These are phyloP conservation scores for Brassica incana DNA, from an alignment of 345 rosid genomes.

Conservation along the genomic window DNA sequence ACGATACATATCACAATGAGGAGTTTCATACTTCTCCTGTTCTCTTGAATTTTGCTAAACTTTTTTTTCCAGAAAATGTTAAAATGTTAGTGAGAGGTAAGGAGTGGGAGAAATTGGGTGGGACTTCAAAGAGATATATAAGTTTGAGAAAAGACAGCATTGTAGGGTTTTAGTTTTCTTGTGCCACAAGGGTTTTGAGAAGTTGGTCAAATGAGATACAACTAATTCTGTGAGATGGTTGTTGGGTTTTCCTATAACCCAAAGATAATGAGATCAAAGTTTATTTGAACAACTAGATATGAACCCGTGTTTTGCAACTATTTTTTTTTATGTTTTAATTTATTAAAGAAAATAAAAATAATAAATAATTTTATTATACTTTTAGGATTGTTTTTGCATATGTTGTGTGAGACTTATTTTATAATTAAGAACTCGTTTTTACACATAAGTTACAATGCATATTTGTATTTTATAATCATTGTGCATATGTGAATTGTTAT, in stretches of 20 bases:
- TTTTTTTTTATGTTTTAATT: no score
- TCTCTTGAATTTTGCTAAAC: slow-evolving; percentile 6
- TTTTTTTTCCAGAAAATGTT: neutral
- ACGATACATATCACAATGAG: slow-evolving; percentile 36
- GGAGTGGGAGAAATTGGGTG: slow-evolving; percentile 20
- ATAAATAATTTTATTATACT: no score
- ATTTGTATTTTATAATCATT: no score
- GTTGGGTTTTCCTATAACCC: slow-evolving; percentile 37
- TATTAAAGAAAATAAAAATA: no score
- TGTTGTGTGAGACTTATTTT: neutral
- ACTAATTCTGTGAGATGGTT: slow-evolving; percentile 40
- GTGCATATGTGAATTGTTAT: neutral
- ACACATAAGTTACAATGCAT: neutral
- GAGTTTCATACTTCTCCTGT: slow-evolving; percentile 22
- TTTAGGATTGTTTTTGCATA: neutral
- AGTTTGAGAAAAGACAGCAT: slow-evolving; percentile 9
- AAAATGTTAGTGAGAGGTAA: slow-evolving; percentile 6
- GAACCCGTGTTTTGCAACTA: no score
- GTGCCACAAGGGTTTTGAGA: slow-evolving; percentile 29
- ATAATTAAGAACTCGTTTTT: no score
- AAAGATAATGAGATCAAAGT: neutral
- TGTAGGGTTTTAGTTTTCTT: slow-evolving; percentile 31
- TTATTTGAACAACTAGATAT: neutral
- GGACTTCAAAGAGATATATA: slow-evolving; percentile 33
- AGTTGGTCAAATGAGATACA: slow-evolving; percentile 42